Percentiles rank a stretch among this genome's conserved stretches.
phyloP scores from a whole-genome alignment of 2,329 filamentous ascomycete genomes.

The Scorias spongiosa region DNA sequence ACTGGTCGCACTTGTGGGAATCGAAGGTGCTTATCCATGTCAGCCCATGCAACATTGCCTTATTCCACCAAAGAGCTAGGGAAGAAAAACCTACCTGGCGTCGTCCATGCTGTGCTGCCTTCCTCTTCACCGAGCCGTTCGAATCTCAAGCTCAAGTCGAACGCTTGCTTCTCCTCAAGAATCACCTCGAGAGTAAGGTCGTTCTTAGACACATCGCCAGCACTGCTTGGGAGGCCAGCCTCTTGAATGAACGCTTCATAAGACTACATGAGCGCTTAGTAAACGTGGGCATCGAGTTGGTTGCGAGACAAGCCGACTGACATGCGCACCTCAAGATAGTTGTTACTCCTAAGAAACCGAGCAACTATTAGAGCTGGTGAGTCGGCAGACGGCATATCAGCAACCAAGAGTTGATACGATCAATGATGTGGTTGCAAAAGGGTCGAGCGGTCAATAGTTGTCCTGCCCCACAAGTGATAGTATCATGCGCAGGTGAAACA shows the following conservation, averaged over 20 bases:
- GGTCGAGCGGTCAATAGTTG: too few relatives aligned
- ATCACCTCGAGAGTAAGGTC: conserved; percentile 43
- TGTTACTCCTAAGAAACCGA: conserved; percentile 22
- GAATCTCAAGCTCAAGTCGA: conserved; percentile 39
- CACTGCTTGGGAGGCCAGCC: conserved; percentile 37
- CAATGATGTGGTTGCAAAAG: too few relatives aligned
- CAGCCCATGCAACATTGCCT: too few relatives aligned
- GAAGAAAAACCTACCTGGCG: conserved; percentile 26
- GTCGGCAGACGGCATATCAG: conserved; percentile 18
- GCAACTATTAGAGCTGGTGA: conserved; percentile 22
- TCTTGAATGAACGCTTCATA: conserved; percentile 43
- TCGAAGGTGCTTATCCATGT: conserved; percentile 27
- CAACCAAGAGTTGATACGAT: too few relatives aligned
- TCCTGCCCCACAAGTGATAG: too few relatives aligned
- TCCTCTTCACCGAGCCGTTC: conserved; percentile 38
- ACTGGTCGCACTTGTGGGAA: conserved; percentile 25
- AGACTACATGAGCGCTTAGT: conserved; percentile 25
- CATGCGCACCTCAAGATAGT: conserved; percentile 19
- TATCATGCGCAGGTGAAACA: too few relatives aligned
- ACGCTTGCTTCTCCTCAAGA: conserved; percentile 45
- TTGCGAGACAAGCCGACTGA: neutral
- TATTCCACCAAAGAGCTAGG: neutral
- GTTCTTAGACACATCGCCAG: conserved; percentile 26
- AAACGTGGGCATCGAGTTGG: neutral
- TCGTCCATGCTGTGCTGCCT: conserved; percentile 24